Conservation (phyloP, 352 stramenopile species). For the Phytophthora aleatoria region DNA sequence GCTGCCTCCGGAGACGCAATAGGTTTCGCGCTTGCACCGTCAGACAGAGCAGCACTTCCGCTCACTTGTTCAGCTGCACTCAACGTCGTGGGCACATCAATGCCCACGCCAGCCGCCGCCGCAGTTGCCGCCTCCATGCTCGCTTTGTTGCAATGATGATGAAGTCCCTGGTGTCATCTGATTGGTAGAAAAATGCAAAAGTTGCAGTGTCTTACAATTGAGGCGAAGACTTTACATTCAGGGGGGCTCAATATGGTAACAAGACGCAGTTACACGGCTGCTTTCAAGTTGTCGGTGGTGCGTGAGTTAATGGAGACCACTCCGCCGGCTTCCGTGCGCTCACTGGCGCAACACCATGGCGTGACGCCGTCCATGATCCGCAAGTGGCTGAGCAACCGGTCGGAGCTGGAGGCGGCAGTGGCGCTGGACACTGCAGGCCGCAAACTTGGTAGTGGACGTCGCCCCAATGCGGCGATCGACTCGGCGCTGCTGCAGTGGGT, state of each 20-base stretch:
- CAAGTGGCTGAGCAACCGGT: conserved; percentile 26
- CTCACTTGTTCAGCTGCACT: conserved; percentile 8
- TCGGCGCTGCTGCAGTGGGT: conserved; percentile 32
- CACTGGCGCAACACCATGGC: conserved; percentile 27
- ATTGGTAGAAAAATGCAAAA: conserved; percentile 23
- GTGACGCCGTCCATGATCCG: conserved; percentile 40
- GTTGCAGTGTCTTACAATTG: conserved; percentile 11
- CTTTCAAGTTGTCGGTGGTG: conserved; percentile 40
- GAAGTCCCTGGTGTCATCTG: background rate
- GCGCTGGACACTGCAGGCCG: conserved; percentile 17
- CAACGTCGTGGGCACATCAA: conserved; percentile 5
- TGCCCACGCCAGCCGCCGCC: conserved; percentile 9
- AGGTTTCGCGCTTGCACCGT: background rate
- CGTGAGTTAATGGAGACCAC: conserved; percentile 18
- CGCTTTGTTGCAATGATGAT: conserved; percentile 6
- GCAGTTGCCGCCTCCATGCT: conserved; percentile 25
- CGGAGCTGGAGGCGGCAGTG: conserved; percentile 38
- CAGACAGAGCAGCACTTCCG: conserved; percentile 6
- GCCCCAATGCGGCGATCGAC: conserved; percentile 28
- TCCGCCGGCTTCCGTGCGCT: conserved; percentile 17
- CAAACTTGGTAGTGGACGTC: conserved; percentile 35
- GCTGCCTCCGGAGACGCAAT: conserved; percentile 17
- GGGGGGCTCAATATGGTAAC: conserved; percentile 14
- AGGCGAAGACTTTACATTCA: conserved; percentile 5
- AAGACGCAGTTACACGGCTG: conserved; percentile 31